A percentile compares a stretch with the other conserved stretches of the same genome.
Evolutionary conservation across 2,329 filamentous ascomycete genomes (phyloP).

Genomic region (Ilyonectria robusta): DNA sequence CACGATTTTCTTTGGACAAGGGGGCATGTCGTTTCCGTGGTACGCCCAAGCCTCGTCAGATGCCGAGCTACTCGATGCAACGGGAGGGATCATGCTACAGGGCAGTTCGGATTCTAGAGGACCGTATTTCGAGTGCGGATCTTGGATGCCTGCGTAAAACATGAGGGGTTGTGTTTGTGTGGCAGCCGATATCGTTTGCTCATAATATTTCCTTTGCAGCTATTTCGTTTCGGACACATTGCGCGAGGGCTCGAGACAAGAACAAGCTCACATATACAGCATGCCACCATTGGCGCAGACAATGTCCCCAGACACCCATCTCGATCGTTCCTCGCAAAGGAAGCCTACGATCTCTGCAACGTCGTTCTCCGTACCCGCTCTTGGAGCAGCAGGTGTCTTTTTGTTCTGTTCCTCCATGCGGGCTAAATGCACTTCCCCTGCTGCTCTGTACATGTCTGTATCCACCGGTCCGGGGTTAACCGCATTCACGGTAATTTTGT

Average conservation of each 20-base stretch:
- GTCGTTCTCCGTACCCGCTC: conserved; percentile 17
- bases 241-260: too few relatives aligned
- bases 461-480: conserved; percentile 50
- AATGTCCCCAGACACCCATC: background rate
- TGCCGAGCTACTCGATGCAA: conserved; percentile 24
- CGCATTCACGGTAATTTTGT: conserved; percentile 47
- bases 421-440: conserved; percentile 16
- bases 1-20: conserved; percentile 16
- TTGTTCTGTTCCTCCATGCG: conserved; percentile 20
- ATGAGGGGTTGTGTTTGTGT: too few relatives aligned
- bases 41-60: conserved; percentile 19
- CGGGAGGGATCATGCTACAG: conserved; percentile 24
- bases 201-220: too few relatives aligned
- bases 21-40: conserved; percentile 15
- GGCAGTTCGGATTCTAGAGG: conserved; percentile 16
- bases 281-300: conserved; percentile 24
- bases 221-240: too few relatives aligned
- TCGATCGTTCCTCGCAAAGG: conserved; percentile 19
- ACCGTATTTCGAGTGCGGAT: conserved; percentile 14
- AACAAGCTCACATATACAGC: background rate
- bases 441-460: conserved; percentile 35
- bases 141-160: conserved; percentile 17
- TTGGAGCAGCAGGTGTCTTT: conserved; percentile 21
- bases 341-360: conserved; percentile 22
- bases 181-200: too few relatives aligned